Conservation (phyloP, 2,329 filamentous ascomycete species). For the Pseudonectria foliicola region DNA sequence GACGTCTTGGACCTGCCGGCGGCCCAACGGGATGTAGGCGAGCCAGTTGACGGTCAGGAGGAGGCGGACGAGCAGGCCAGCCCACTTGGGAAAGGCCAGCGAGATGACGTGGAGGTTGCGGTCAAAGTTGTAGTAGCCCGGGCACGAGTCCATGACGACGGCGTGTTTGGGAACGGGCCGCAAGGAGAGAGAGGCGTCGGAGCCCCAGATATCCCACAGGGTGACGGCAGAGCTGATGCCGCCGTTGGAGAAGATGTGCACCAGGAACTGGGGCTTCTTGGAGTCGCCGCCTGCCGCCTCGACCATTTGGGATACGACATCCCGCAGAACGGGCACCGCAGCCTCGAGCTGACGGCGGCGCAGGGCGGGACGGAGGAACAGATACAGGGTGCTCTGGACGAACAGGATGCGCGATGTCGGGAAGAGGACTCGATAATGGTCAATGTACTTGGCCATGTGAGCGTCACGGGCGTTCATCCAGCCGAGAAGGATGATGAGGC, state of each 20-base stretch:
- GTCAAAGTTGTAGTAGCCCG: constrained; percentile 36
- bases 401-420: constrained; percentile 41
- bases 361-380: constrained; percentile 27
- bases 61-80: constrained; percentile 24
- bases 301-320: constrained; percentile 17
- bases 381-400: constrained; percentile 32
- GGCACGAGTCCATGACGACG: constrained; percentile 41
- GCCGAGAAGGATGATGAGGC: constrained; percentile 39
- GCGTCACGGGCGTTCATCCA: constrained; percentile 46
- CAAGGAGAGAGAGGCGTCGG: constrained; percentile 12
- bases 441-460: constrained; percentile 46
- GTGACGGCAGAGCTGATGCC: constrained; percentile 36
- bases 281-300: constrained; percentile 8
- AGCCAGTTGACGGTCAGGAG: too few relatives aligned
- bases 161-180: constrained; percentile 33
- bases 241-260: constrained; percentile 48
- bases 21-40: constrained; percentile 13
- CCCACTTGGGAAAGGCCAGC: constrained; percentile 26
- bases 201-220: constrained; percentile 20
- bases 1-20: constrained; percentile 23
- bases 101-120: constrained; percentile 34
- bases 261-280: constrained; percentile 28
- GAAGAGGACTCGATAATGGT: constrained; percentile 36
- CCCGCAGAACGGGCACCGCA: constrained; percentile 33
- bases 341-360: constrained; percentile 29